Evolutionary conservation across 2,329 filamentous ascomycete species (phyloP).

Genomic region (Colletotrichum karsti): DNA sequence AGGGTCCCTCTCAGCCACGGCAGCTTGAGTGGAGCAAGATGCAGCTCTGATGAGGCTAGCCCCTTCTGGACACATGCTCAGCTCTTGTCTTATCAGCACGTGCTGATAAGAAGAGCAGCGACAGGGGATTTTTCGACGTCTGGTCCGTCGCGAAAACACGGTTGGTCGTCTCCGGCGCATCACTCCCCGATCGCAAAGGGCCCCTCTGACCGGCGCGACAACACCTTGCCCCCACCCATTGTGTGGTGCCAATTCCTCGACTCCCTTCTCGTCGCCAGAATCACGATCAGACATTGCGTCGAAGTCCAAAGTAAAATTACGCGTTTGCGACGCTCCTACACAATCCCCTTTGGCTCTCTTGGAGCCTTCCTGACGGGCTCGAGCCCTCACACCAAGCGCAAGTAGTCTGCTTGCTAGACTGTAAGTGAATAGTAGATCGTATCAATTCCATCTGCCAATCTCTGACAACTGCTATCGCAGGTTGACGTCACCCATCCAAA

Average conservation of each 20-base stretch:
- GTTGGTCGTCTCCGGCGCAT: slow-evolving; percentile 18
- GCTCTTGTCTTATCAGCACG: slow-evolving; percentile 6
- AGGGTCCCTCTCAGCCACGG: neutral
- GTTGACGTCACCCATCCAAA: neutral
- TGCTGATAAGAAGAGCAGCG: slow-evolving; percentile 4
- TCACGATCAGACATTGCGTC: neutral
- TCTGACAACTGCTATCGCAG: too few relatives aligned
- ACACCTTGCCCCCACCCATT: neutral
- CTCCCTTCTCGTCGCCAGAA: neutral
- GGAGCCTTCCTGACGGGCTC: neutral
- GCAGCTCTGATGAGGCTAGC: neutral
- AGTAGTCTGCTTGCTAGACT: neutral
- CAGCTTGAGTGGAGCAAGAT: neutral
- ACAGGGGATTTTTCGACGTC: slow-evolving; percentile 21
- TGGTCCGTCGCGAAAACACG: slow-evolving; percentile 26
- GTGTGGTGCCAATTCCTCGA: neutral
- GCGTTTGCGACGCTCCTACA: neutral
- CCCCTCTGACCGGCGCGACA: slow-evolving; percentile 14
- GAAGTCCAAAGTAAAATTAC: neutral
- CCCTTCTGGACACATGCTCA: neutral
- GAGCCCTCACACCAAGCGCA: neutral
- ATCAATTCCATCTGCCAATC: too few relatives aligned
- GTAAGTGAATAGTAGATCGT: too few relatives aligned
- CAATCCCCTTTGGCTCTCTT: neutral
- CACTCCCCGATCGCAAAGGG: slow-evolving; percentile 25